Evolutionary conservation across 2,329 filamentous ascomycete genomes (phyloP), one percentile per base, ranked within the genome.

Genomic region (Fusarium nematophilum): DNA sequence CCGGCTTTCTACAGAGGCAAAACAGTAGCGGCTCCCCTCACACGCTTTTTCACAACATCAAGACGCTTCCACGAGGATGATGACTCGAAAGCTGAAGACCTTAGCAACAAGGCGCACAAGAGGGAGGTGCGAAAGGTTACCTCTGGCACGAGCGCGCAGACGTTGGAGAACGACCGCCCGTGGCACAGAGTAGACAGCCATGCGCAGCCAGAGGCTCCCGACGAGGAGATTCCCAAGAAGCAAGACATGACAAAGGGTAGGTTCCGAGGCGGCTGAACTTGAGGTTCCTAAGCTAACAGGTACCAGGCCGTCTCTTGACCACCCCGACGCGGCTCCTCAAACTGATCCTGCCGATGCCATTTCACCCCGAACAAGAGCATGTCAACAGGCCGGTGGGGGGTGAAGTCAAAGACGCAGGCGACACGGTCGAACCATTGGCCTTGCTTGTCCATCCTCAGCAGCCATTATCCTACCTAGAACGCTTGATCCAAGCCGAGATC

Each of bases 381-480:
- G 73, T 81, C 52, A 78, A 81, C 23, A 74, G 78, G 45, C 74
- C 79, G 10, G 72, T 78, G 9, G 69, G 79, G 2, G 67, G 72
- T 9, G 64, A 65, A 1, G 72, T 73, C 14, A 46, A 69, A 6
- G 71, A 75, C 14, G 68, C 69, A 14, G 64, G 74, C 3, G 75
- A 70, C 14, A 61, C 51, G 0, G 86, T 94, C n/a, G 91, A 96
- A 66, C 92, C 93, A 0, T 81, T 97, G 10, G 93, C 93, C 1
- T 83, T 97, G 0, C 85, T 97, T 3, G 84, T 97, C 0, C 93
- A 97, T 67, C 93, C 93, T 0, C 91, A 96, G 59, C 93, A 97
- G 71, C 93, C 93, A 0, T 82, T 97, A 3, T 96, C 92, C 8
- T 96, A 97, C 73, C 86, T 97, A 34, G 92, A 96, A 73, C 86